Conservation (phyloP, 371 early-diverging fungal genomes). For the Apophysomyces sp. region DNA sequence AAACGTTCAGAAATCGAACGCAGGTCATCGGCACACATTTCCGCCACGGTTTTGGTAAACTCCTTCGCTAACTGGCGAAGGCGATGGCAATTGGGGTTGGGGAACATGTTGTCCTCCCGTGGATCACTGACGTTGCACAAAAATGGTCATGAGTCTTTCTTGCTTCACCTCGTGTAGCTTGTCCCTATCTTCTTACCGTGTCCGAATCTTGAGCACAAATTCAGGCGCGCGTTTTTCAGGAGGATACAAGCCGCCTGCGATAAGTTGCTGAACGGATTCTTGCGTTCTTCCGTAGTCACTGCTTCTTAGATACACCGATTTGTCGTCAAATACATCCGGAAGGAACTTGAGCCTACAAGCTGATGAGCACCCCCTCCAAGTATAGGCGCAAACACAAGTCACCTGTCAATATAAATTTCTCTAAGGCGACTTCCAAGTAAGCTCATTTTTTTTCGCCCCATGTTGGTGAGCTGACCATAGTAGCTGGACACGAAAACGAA, state of each 20-base stretch:
- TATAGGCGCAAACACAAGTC: slow-evolving; percentile 25
- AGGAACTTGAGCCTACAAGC: slow-evolving; percentile 36
- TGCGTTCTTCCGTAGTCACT: slow-evolving; percentile 72
- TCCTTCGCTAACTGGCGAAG: slow-evolving; percentile 38
- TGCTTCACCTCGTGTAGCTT: background rate
- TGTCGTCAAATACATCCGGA: slow-evolving; percentile 39
- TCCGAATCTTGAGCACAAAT: slow-evolving; percentile 32
- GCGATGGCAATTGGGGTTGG: slow-evolving; percentile 43
- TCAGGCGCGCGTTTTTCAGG: slow-evolving; percentile 22
- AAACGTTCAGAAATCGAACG: slow-evolving; percentile 22
- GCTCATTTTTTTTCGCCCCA: slow-evolving; percentile 65
- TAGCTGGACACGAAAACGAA: too few relatives aligned
- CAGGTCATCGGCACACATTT: slow-evolving; percentile 31
- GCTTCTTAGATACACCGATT: slow-evolving; percentile 59
- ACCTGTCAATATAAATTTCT: slow-evolving; percentile 62
- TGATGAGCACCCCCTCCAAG: background rate
- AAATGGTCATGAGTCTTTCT: background rate
- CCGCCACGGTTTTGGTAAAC: slow-evolving; percentile 29
- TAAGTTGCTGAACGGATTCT: slow-evolving; percentile 71
- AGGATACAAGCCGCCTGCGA: slow-evolving; percentile 70
- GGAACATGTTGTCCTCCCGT: slow-evolving; percentile 41
- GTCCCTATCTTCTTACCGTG: slow-evolving; percentile 27
- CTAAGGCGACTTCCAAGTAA: slow-evolving; percentile 60
- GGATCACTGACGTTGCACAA: slow-evolving; percentile 28
- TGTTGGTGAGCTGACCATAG: slow-evolving; percentile 77